Evolutionary conservation across 768 basidiomycete genomes (phyloP), one percentile per base, ranked within the genome.

Genomic region (Albatrellus ellisii): DNA sequence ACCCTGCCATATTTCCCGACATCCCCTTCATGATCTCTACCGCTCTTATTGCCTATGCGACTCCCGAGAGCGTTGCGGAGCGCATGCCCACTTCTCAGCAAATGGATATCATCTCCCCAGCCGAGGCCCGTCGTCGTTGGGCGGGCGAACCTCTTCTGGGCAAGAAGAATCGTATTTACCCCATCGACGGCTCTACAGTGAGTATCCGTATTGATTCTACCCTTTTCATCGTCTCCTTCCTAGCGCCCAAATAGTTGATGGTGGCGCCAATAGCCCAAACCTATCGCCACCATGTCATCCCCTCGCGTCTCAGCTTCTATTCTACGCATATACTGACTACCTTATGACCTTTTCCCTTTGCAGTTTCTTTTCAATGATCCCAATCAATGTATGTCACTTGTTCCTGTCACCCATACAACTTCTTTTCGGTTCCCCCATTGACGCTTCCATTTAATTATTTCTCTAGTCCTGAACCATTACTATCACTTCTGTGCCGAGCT

Each of bases 401-500:
- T 12, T 33, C 33, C 14, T 24, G 17, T 36, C 17, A 12, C 4
- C 35, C 2, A 6, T 26, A 18, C 4, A 21, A 26, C 15, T 22
- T 26, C 11, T 24, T 28, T 47, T 18, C 22, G 4, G 20, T 3
- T 9, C 15, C 9, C 18, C 12, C n/a, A 20, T 20, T 47, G 7
- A 43, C 14, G 0, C 18, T 26, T 26, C 15, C n/a, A n/a, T n/a
- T n/a, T n/a, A n/a, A n/a, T n/a, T 25, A 4, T 14, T n/a, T 26
- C 2, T 4, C 21, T 26, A 65, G 62, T 90, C 67, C 68, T 89
- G n/a, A 63, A 67, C 35, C 88, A 90, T 56, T 90, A 88, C 58
- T 90, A 89, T 59, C 88, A 90, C 59, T 79, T 86, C 45, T 81
- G 80, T 25, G 88, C 81, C 0, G 88, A 91, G 55, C 73, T 86